Evolutionary conservation across 352 stramenopile species (phyloP), one percentile per base, ranked within the genome.

Genomic region (Globisporangium radiosum): DNA sequence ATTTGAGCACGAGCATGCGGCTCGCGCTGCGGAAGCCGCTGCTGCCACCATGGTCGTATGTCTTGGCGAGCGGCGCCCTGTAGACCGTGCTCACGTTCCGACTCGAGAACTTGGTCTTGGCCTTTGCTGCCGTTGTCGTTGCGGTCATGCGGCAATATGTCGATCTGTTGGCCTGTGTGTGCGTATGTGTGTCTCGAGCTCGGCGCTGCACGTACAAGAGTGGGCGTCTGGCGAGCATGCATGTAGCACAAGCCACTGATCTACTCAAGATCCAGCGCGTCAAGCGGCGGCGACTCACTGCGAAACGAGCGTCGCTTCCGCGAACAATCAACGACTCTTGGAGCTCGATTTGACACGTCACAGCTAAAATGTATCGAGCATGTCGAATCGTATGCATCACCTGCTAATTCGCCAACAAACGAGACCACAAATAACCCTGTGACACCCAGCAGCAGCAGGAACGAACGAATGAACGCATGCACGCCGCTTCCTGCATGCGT

Each of bases 81-180:
- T 81, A 91, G 57, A 89, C 66, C 14, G 76, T 70, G 60, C 64
- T 89, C 63, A 91, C 65, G 66, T 91, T 89, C 62, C 75, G 75
- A 67, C 75, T 91, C 52, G 81, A 87, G 66, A 88, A 89, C 70
- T 84, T 85, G 57, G 68, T 58, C 66, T 78, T 88, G 48, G 69
- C 60, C 52, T 86, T 86, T 59, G 55, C 58, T 49, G 71, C 62
- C 54, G 85, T 83, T 60, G 58, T 54, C 45, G 65, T 75, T 48
- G 59, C 64, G 58, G 68, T 85, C 76, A 87, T 85, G 66, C 43
- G 43, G 43, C 25, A 33, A 47, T n/a, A 0, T 9, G 13, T 5
- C 2, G 43, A n/a, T n/a, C 11, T 11, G 8, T 15, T 47, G 11
- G 10, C 5, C 15, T 14, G 42, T 33, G 25, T 33, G 25, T 33